Percentiles rank a stretch among this genome's conserved stretches.
These are phyloP conservation scores for Neoscytalidium dimidiatum DNA, from an alignment of 2,329 filamentous ascomycete species.

Conservation along the genomic window DNA sequence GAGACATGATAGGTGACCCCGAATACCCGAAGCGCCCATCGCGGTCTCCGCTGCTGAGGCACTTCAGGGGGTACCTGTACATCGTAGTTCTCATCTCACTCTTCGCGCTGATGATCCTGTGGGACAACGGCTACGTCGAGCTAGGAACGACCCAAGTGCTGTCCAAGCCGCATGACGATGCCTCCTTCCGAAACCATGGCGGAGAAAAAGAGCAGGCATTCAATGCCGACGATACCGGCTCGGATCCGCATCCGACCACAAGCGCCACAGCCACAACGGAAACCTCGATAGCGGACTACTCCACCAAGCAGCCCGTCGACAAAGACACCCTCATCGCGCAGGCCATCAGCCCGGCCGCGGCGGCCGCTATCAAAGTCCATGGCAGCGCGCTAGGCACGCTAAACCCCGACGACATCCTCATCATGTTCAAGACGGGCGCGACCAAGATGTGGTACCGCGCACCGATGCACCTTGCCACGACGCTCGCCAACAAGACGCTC, in stretches of 20 bases:
- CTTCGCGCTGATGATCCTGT: background rate
- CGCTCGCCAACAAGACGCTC: background rate
- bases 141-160: too few relatives aligned
- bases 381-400: background rate
- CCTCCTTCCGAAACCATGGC: too few relatives aligned
- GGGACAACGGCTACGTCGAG: background rate
- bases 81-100: background rate
- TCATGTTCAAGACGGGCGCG: constrained; percentile 10
- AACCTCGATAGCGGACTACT: background rate
- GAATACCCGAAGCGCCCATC: background rate
- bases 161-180: too few relatives aligned
- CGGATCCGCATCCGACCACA: background rate
- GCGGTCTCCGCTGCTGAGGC: background rate
- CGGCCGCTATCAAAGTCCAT: background rate
- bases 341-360: background rate
- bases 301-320: background rate
- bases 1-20: background rate
- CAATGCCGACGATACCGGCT: too few relatives aligned
- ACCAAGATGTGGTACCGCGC: background rate
- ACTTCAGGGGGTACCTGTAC: background rate
- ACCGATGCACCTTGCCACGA: background rate
- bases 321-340: background rate
- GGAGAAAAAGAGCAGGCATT: too few relatives aligned
- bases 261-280: background rate
- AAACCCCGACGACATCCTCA: background rate